These are phyloP conservation scores for Salix viminalis DNA, from an alignment of 345 rosid species.

Conservation along the genomic window DNA sequence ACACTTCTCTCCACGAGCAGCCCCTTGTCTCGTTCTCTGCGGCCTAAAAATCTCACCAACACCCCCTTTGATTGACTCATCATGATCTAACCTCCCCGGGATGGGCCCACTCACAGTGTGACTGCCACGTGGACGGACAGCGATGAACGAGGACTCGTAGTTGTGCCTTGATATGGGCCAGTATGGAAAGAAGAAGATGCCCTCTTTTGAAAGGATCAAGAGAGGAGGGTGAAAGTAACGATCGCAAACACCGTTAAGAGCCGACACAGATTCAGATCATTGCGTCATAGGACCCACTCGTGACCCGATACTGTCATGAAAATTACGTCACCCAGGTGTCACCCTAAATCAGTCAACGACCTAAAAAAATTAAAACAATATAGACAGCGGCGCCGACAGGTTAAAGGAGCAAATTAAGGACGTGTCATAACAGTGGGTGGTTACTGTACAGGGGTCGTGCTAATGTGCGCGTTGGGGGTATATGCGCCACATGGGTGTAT, in stretches of 20 bases:
- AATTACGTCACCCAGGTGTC: background rate
- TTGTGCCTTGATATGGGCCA: no score
- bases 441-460: no score
- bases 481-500: no score
- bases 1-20: no score
- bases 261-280: background rate
- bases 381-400: no score
- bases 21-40: no score
- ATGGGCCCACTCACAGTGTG: background rate
- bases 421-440: no score
- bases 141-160: background rate
- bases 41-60: background rate
- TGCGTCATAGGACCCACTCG: background rate
- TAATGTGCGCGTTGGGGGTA: no score
- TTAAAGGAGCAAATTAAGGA: no score
- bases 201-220: no score
- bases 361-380: background rate
- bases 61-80: no score
- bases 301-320: background rate
- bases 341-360: background rate
- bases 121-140: background rate
- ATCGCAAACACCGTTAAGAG: background rate
- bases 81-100: background rate
- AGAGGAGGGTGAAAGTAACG: background rate
- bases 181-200: no score